These are phyloP conservation scores for Cyberlindnera amylophila DNA, from an alignment of 805 yeast genomes.

Conservation along the genomic window DNA sequence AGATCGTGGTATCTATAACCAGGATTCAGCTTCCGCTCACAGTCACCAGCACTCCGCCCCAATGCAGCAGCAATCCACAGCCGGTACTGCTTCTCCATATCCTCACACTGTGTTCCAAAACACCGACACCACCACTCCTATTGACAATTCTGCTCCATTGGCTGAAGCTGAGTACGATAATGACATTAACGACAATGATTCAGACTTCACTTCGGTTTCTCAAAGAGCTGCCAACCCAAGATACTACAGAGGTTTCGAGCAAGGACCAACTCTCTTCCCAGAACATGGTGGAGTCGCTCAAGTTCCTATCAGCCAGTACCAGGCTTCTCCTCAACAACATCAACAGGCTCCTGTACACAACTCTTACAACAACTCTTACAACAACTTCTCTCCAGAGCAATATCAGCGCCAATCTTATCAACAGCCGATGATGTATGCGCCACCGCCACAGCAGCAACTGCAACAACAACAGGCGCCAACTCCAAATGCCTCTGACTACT, in stretches of 20 bases:
- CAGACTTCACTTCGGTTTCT: constrained; percentile 75
- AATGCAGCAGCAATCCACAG: neutral
- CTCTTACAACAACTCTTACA: neutral
- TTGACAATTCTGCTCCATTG: neutral
- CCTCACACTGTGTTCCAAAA: constrained; percentile 8
- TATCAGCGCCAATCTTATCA: constrained; percentile 6
- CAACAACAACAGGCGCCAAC: constrained; percentile 6
- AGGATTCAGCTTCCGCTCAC: neutral
- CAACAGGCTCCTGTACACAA: constrained; percentile 1
- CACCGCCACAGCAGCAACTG: constrained; percentile 2
- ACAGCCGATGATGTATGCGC: constrained; percentile 4
- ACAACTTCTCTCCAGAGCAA: constrained; percentile 3
- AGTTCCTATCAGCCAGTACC: constrained; percentile 1
- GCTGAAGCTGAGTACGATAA: constrained; percentile 19
- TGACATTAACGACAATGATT: constrained; percentile 33
- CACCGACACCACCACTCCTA: neutral
- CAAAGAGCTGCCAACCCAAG: constrained; percentile 70
- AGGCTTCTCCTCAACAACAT: constrained; percentile 1
- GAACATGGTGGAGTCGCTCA: neutral
- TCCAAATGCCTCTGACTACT: constrained; percentile 35
- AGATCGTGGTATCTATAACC: neutral
- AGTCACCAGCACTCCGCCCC: constrained; percentile 1
- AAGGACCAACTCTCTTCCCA: constrained; percentile 26
- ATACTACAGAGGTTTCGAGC: constrained; percentile 38
- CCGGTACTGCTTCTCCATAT: constrained; percentile 2